Conservation (phyloP, 1,284 basidiomycete species). For the Prillingera fragicola region DNA sequence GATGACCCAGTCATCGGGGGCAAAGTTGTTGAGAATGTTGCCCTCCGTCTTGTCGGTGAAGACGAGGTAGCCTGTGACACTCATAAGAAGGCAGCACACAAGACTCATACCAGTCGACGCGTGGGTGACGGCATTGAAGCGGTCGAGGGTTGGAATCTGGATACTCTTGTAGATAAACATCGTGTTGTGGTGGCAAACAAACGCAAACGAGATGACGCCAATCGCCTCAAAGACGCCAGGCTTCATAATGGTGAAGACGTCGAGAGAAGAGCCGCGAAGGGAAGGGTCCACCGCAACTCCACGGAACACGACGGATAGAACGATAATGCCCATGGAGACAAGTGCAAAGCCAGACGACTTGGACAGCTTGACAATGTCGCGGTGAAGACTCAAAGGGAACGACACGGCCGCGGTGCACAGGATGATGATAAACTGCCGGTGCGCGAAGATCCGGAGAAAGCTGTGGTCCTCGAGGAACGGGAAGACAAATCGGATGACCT, state of each 20-base stretch:
- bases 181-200: conserved; percentile 87
- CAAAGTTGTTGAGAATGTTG: conserved; percentile 90
- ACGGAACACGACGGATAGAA: conserved; percentile 76
- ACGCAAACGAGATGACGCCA: conserved; percentile 89
- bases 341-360: conserved; percentile 85
- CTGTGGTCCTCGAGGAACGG: conserved; percentile 66
- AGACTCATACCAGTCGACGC: conserved; percentile 78
- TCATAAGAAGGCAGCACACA: conserved; percentile 73
- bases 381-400: conserved; percentile 90
- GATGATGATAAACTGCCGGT: conserved; percentile 81
- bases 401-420: conserved; percentile 81
- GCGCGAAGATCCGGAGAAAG: conserved; percentile 68
- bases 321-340: conserved; percentile 91
- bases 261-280: conserved; percentile 61
- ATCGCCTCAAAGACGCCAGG: conserved; percentile 83
- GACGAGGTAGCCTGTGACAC: conserved; percentile 82
- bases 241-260: conserved; percentile 64
- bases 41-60: conserved; percentile 93
- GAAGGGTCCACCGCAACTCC: conserved; percentile 73
- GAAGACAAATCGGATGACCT: conserved; percentile 82
- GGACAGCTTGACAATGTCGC: conserved; percentile 94
- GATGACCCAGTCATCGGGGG: conserved; percentile 69
- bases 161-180: conserved; percentile 91
- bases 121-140: conserved; percentile 90
- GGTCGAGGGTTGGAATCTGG: conserved; percentile 75